Base-by-base conservation (phyloP, 257 asterid genomes). In the Gynochthodes officinalis region DNA sequence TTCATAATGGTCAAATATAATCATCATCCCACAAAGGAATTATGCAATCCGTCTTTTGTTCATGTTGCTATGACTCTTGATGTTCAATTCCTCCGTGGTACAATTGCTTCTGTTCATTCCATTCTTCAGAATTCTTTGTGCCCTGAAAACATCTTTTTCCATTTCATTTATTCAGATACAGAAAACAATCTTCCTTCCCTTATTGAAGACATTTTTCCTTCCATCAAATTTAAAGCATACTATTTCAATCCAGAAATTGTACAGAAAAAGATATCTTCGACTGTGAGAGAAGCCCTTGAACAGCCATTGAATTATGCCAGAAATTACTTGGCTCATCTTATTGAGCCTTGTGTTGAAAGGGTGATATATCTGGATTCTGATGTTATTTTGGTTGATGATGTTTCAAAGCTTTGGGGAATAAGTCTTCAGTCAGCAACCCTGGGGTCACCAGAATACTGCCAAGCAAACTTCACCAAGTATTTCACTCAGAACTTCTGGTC, bases 51-150 rank as follows among this genome's bases (percentile, higher is more conserved):
- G 1, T 69, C 83, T 46, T 66, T 88, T 33, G 77, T 87, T 46
- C 93, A 89, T 75, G 81, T 87, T 1, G 90, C 91, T n/a, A 89
- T 87, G 71, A 87, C 96, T 9, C 91, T 87, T 46, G 96, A 89
- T 46, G 66, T 75, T 7, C 82, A 85, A 13, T 89, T 84, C 49
- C 80, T 89, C 3, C 87, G 96, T 0, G 96, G 96, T 37, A 86
- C 96, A 11, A 78, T 89, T 52, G 93, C 96, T 23, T 91, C 90
- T 4, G 80, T 89, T 9, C 84, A 86, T 76, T 89, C 96, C 21
- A 77, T 89, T 76, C 90, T 87, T 1, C 88, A 70, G 72, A 85
- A 89, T 68, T 69, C 89, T 1, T 70, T 67, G 58, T 89, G 93
- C 74, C 93, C 96, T 25, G 90, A 87, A 43, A 80, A 80, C 69